Conservation (phyloP, 2,329 filamentous ascomycete genomes). For the Phialemoniopsis sp. region DNA sequence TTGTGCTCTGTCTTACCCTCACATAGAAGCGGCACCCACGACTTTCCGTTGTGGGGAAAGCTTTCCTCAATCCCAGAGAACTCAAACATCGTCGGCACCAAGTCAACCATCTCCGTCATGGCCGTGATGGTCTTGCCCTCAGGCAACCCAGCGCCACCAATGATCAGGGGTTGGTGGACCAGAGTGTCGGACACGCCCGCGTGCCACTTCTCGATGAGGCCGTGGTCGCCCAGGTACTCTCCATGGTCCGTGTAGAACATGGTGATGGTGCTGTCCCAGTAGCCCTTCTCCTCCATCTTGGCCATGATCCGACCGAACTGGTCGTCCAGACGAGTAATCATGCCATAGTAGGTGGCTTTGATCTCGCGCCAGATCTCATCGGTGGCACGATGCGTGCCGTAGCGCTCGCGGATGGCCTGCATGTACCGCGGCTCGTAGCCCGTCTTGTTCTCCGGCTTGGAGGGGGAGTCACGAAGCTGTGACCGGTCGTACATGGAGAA, state of each 20-base stretch:
- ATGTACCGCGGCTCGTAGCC: slow-evolving; percentile 38
- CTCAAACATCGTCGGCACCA: slow-evolving; percentile 37
- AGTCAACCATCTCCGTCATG: slow-evolving; percentile 40
- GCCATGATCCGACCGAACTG: slow-evolving; percentile 37
- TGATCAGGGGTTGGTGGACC: slow-evolving; percentile 35
- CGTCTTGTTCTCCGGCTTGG: slow-evolving; percentile 16
- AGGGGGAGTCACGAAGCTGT: slow-evolving; percentile 11
- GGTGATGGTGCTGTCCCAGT: slow-evolving; percentile 33
- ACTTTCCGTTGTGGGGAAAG: slow-evolving; percentile 34
- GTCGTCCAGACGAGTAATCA: slow-evolving; percentile 39
- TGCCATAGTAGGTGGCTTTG: slow-evolving; percentile 40
- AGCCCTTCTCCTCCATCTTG: slow-evolving; percentile 21
- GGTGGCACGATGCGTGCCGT: slow-evolving; percentile 32
- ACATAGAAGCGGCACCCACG: slow-evolving; percentile 22
- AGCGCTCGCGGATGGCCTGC: slow-evolving; percentile 27
- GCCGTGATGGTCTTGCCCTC: slow-evolving; percentile 22
- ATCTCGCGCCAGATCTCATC: slow-evolving; percentile 37
- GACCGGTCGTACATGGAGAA: slow-evolving; percentile 39
- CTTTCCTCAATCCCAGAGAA: slow-evolving; percentile 28
- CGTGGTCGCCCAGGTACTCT: slow-evolving; percentile 41
- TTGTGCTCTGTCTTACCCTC: slow-evolving; percentile 22
- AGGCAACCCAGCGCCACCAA: slow-evolving; percentile 34
- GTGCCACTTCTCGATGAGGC: slow-evolving; percentile 44
- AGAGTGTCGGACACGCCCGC: slow-evolving; percentile 35
- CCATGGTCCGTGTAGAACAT: slow-evolving; percentile 41